Conservation (phyloP, 495 filamentous ascomycete species). For the Penicillium cataractarum region DNA sequence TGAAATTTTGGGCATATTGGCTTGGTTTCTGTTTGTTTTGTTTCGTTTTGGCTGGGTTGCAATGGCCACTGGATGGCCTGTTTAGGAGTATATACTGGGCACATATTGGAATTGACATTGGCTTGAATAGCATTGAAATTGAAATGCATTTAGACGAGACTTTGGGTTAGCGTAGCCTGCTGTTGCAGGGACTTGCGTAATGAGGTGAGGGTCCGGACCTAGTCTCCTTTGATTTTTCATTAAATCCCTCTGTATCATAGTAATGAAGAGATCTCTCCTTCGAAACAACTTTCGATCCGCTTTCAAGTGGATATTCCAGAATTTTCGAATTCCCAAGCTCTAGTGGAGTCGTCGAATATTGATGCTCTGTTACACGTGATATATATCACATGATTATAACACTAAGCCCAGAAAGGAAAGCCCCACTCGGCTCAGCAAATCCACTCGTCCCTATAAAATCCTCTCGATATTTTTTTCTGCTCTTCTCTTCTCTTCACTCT, state of each 20-base stretch:
- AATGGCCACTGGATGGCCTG: conserved; percentile 17
- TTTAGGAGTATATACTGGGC: conserved; percentile 2
- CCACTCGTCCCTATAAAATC: conserved; percentile 42
- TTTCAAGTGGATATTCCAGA: not conserved
- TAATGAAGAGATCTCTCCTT: not conserved
- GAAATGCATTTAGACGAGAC: not conserved
- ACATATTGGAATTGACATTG: not conserved
- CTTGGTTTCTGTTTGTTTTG: conserved; percentile 3
- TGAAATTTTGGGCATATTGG: not conserved
- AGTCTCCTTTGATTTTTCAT: no score
- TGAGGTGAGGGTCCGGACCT: no score
- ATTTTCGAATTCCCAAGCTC: conserved; percentile 4
- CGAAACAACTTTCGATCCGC: not conserved
- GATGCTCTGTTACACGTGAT: not conserved
- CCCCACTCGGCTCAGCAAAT: conserved; percentile 33
- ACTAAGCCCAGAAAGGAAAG: not conserved
- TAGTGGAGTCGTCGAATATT: conserved; percentile 20
- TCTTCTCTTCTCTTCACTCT: conserved; percentile 22
- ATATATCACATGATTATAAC: no score
- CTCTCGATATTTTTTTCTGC: conserved; percentile 35
- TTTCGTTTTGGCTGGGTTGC: not conserved
- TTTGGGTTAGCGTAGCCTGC: not conserved
- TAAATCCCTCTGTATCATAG: no score
- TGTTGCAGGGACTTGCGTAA: not conserved
- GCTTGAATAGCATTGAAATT: not conserved